Conservation (phyloP, 2,329 filamentous ascomycete species). For the Penicillium sp. region DNA sequence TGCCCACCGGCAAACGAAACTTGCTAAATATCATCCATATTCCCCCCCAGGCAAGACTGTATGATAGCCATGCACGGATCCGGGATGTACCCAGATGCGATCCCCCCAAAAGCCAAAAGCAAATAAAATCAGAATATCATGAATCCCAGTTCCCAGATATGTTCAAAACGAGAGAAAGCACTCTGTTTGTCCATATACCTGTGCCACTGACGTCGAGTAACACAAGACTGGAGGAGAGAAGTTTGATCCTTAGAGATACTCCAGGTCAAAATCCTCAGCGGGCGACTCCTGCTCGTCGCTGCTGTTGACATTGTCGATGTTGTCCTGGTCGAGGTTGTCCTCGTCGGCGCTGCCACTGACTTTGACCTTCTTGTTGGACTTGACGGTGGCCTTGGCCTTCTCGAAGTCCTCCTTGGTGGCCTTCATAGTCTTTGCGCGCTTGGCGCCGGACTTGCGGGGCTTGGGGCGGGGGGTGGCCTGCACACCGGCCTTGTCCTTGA, state of each 20-base stretch:
- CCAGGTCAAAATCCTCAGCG: background rate
- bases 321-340: background rate
- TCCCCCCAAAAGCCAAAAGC: background rate
- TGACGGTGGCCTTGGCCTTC: background rate
- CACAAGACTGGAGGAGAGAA: background rate
- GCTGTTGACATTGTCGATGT: background rate
- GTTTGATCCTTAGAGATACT: background rate
- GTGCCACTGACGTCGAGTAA: background rate
- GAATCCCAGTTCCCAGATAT: background rate
- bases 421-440: constrained; percentile 4
- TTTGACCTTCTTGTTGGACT: background rate
- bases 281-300: background rate
- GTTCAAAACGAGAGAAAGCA: background rate
- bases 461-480: background rate
- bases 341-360: background rate
- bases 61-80: background rate
- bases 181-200: no score
- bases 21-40: background rate
- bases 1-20: background rate
- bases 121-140: background rate
- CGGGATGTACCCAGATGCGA: no score
- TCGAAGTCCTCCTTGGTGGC: background rate
- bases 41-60: background rate
- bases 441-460: background rate
- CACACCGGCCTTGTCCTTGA: constrained; percentile 18